Evolutionary conservation across 169 alveolate genomes (phyloP).

Genomic region (Cryptosporidium andersoni): DNA sequence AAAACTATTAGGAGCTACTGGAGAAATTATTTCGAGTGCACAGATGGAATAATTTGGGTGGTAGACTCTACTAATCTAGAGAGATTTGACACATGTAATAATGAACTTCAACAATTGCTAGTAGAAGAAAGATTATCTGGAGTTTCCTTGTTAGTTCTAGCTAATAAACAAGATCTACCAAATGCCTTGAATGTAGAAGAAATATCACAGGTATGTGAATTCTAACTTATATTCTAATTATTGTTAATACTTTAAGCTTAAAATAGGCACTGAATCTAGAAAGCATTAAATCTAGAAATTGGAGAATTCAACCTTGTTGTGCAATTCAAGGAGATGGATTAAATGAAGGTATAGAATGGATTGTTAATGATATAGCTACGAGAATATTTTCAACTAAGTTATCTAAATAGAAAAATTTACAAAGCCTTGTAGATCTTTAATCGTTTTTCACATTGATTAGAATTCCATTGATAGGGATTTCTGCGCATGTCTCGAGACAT

Average conservation of each 20-base stretch:
- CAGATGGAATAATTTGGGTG: slow-evolving; percentile 98
- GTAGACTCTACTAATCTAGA: slow-evolving; percentile 96
- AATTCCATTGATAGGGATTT: slow-evolving; percentile 68
- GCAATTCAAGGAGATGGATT: slow-evolving; percentile 94
- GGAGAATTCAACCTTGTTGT: slow-evolving; percentile 93
- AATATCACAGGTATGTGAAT: slow-evolving; percentile 72
- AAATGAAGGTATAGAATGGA: slow-evolving; percentile 93
- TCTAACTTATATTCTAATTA: slow-evolving; percentile 63
- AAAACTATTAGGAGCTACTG: slow-evolving; percentile 97
- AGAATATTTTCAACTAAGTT: slow-evolving; percentile 81
- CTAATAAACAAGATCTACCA: slow-evolving; percentile 96
- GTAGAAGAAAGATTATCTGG: slow-evolving; percentile 90
- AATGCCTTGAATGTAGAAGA: slow-evolving; percentile 89
- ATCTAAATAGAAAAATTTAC: slow-evolving; percentile 17
- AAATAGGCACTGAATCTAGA: slow-evolving; percentile 34
- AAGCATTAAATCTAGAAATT: slow-evolving; percentile 82
- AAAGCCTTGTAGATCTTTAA: slow-evolving; percentile 15
- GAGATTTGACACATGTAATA: slow-evolving; percentile 93
- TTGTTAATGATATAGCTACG: slow-evolving; percentile 90
- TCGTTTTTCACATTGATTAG: slow-evolving; percentile 35
- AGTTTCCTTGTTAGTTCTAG: slow-evolving; percentile 83
- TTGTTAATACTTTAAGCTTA: slow-evolving; percentile 47
- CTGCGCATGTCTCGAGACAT: slow-evolving; percentile 40
- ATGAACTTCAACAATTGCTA: slow-evolving; percentile 91
- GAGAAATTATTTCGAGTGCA: slow-evolving; percentile 98